Percentiles rank a stretch among this genome's conserved stretches.
These are phyloP conservation scores for Sphagnum contortum DNA, from an alignment of 225 moss, liverwort and hornwort genomes.

Conservation along the genomic window DNA sequence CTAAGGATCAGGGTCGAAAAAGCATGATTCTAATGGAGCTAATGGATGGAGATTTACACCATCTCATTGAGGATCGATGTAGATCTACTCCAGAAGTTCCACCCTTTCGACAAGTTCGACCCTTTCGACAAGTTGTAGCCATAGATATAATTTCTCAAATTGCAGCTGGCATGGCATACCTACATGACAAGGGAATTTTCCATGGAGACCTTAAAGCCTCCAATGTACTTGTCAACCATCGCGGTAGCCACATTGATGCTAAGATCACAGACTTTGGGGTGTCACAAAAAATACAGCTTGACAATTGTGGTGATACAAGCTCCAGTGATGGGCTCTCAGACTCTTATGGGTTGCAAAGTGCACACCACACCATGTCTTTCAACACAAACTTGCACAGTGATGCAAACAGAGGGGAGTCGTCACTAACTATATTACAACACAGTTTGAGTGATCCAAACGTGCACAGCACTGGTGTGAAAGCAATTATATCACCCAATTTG, in stretches of 20 bases:
- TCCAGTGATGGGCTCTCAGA: too few species aligned
- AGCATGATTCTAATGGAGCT: slow-evolving; percentile 8
- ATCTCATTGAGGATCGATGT: not conserved
- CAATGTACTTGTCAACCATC: slow-evolving; percentile 2
- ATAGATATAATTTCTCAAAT: slow-evolving; percentile 1
- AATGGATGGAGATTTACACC: not conserved
- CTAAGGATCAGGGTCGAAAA: too few species aligned
- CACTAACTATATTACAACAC: too few species aligned
- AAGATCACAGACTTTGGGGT: slow-evolving; percentile 6
- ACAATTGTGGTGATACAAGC: not conserved
- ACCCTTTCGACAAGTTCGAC: not conserved
- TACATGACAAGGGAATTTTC: not conserved
- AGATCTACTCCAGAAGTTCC: too few species aligned
- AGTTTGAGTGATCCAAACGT: too few species aligned
- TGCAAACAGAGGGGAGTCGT: too few species aligned
- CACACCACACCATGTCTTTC: too few species aligned
- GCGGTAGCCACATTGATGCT: not conserved
- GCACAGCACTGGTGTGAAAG: too few species aligned
- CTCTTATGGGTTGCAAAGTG: too few species aligned
- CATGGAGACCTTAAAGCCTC: slow-evolving; percentile 6
- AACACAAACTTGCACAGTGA: too few species aligned
- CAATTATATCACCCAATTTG: too few species aligned
- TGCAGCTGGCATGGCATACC: slow-evolving; percentile 5
- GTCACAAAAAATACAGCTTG: not conserved
- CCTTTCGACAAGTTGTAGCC: not conserved